phyloP scores from a whole-genome alignment of 495 filamentous ascomycete species.

The Podospora tetraspora region DNA sequence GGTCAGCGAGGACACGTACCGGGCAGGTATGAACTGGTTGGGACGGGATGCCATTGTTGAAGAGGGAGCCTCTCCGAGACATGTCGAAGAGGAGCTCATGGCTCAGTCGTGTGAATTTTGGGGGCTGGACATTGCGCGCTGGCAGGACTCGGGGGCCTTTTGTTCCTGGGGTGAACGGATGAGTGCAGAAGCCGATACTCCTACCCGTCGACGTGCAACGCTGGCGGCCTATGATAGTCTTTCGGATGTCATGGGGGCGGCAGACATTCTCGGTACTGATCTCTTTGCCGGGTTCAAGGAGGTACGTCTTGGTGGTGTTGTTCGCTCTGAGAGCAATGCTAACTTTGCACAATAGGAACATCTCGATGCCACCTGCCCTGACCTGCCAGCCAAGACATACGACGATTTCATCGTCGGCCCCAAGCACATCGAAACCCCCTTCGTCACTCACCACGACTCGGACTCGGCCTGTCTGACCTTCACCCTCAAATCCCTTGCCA shows the following conservation, averaged over 20 bases:
- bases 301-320: conserved; percentile 29
- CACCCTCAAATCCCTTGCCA: conserved; percentile 35
- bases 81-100: conserved; percentile 49
- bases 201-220: conserved; percentile 17
- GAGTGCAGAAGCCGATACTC: conserved; percentile 20
- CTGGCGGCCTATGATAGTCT: conserved; percentile 34
- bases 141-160: conserved; percentile 32
- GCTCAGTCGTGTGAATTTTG: conserved; percentile 53
- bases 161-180: conserved; percentile 26
- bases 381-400: conserved; percentile 51
- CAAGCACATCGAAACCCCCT: conserved; percentile 52
- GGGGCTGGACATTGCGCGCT: conserved; percentile 48
- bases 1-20: conserved; percentile 76
- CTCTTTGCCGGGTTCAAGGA: conserved; percentile 35
- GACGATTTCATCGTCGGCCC: conserved; percentile 61
- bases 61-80: conserved; percentile 14
- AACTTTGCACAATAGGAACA: conserved; percentile 33
- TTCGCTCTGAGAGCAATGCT: conserved; percentile 7
- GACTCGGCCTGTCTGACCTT: conserved; percentile 22
- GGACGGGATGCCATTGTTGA: conserved; percentile 46
- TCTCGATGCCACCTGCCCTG: conserved; percentile 59
- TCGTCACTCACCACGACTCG: conserved; percentile 24
- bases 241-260: conserved; percentile 42
- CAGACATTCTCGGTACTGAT: conserved; percentile 42
- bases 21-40: conserved; percentile 70